Percentiles rank a stretch among this genome's conserved stretches.
These are phyloP conservation scores for Botrytis galanthina DNA, from an alignment of 2,329 filamentous ascomycete genomes.

Conservation along the genomic window DNA sequence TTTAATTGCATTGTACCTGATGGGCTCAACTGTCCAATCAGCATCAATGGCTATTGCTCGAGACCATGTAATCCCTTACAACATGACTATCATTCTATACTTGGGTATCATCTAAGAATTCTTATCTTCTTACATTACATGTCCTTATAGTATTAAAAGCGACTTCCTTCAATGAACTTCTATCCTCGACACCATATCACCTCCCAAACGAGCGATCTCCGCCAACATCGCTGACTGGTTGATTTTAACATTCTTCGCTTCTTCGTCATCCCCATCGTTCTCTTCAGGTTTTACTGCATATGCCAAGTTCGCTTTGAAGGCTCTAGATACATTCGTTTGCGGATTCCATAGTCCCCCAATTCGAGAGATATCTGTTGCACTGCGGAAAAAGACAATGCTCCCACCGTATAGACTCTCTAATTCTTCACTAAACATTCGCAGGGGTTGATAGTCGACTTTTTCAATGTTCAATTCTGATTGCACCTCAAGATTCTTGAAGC, in stretches of 20 bases:
- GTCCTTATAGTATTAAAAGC: not conserved
- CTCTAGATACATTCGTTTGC: constrained; percentile 42
- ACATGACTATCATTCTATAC: not conserved
- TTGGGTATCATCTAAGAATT: constrained; percentile 8
- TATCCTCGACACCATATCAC: constrained; percentile 65
- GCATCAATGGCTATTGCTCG: not conserved
- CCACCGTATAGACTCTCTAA: constrained; percentile 65
- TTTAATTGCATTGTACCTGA: not conserved
- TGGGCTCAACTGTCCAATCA: not conserved
- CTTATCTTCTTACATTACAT: not conserved
- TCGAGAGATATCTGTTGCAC: constrained; percentile 54
- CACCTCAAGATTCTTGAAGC: constrained; percentile 79
- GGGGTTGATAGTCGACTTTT: constrained; percentile 57
- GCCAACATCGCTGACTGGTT: constrained; percentile 67
- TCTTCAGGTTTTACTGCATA: constrained; percentile 56
- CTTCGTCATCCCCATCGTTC: constrained; percentile 38
- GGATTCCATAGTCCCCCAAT: constrained; percentile 68
- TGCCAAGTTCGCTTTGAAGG: constrained; percentile 68
- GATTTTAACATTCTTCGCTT: constrained; percentile 53
- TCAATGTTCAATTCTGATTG: constrained; percentile 45
- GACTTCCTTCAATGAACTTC: constrained; percentile 42
- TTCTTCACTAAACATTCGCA: constrained; percentile 63
- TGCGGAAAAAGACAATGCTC: constrained; percentile 76
- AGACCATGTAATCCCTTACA: not conserved
- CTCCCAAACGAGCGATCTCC: constrained; percentile 69